A percentile compares a stretch with the other conserved stretches of the same genome.
phyloP scores from a whole-genome alignment of 148 eudicot species.

The Dianthus caryophyllus region DNA sequence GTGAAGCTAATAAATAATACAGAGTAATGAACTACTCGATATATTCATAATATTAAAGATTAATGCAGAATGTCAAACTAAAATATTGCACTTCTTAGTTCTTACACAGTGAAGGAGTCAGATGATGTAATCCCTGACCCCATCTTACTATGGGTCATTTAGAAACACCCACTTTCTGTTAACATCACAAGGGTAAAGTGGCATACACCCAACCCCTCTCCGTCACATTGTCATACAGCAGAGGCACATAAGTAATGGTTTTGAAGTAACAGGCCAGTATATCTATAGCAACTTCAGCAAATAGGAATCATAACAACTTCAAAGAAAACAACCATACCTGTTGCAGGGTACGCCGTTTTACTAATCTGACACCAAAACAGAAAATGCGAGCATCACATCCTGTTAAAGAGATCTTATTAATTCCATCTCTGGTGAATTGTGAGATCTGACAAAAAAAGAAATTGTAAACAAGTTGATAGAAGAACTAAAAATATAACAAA shows the following conservation, averaged over 20 bases:
- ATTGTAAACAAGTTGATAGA: conserved; percentile 14
- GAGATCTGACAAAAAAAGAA: conserved; percentile 52
- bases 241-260: neutral
- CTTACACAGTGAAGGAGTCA: too few species aligned
- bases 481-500: neutral
- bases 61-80: too few species aligned
- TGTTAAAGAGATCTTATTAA: conserved; percentile 60
- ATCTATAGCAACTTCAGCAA: conserved; percentile 8
- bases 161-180: too few species aligned
- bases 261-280: neutral
- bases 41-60: too few species aligned
- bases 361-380: conserved; percentile 67
- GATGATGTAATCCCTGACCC: too few species aligned
- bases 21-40: too few species aligned
- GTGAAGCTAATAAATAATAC: too few species aligned
- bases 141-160: too few species aligned
- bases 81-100: too few species aligned
- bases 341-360: conserved; percentile 50
- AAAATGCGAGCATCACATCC: conserved; percentile 67
- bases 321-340: conserved; percentile 34
- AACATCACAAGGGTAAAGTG: too few species aligned
- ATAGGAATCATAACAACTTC: neutral
- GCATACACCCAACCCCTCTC: too few species aligned
- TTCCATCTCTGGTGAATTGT: conserved; percentile 51
- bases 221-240: too few species aligned